Evolutionary conservation across 2,329 filamentous ascomycete genomes (phyloP), one percentile per base, ranked within the genome.

Genomic region (Fusarium circinatum): DNA sequence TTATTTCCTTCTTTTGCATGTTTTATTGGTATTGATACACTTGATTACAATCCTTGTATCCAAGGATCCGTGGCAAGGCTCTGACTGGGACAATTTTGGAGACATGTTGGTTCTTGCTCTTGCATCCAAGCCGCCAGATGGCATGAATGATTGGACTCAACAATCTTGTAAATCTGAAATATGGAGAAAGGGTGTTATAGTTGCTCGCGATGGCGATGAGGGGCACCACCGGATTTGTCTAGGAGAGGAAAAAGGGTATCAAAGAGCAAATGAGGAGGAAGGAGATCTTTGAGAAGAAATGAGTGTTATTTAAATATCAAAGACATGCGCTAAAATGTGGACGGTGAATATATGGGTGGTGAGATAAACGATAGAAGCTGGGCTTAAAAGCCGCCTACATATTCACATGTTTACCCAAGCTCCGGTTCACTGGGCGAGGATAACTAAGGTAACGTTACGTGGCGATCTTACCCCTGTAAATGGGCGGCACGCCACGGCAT

Each of bases 1-100:
- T 20, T 6, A 17, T 8, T 5, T 51, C 4, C 48, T 51, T 3
- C 30, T 51, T 8, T 0, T 5, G 0, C 30, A 51, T 3, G n/a
- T 51, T 0, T 1, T 51, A 0, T 3, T 51, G 12, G 48, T 34
- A 0, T 14, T 14, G n/a, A 0, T 14, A 4, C 47, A 47, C 5
- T 9, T 28, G 17, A 1, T 10, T 13, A 3, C 11, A 5, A 9
- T 22, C 2, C 3, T 47, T 1, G 1, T 1, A 28, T 47, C 44
- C 0, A 15, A 47, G 20, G 47, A 49, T n/a, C 20, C 47, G 1
- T 49, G 48, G 48, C 12, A 24, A 11, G 48, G 48, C n/a, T 51
- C 4, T 2, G n/a, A 36, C 3, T 51, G 17, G 30, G 48, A 51
- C 12, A 51, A 34, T 11, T 34, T 36, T 6, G 48, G 48, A 20